Conservation (phyloP, 768 basidiomycete genomes). For the Gloeostereum incarnatum region DNA sequence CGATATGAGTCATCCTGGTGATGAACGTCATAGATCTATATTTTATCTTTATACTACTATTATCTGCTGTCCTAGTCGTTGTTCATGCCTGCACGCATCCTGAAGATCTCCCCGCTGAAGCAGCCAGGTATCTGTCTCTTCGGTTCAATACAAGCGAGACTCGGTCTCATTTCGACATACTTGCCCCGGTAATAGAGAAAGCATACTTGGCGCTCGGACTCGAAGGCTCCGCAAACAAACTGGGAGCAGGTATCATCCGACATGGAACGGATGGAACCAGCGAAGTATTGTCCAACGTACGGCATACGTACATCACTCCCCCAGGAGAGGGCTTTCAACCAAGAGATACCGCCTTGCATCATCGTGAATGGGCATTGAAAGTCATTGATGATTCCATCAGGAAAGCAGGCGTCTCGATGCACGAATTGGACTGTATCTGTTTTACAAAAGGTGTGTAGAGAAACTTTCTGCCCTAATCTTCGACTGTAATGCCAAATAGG, state of each 20-base stretch:
- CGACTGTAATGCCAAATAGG: slow-evolving; percentile 35
- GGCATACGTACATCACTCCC: slow-evolving; percentile 98
- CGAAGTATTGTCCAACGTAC: slow-evolving; percentile 79
- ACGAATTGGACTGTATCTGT: slow-evolving; percentile 89
- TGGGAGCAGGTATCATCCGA: slow-evolving; percentile 88
- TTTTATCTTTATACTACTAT: too few species aligned
- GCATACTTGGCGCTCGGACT: slow-evolving; percentile 87
- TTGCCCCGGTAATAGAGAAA: too few species aligned
- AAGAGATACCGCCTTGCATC: slow-evolving; percentile 90
- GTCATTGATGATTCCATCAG: slow-evolving; percentile 72
- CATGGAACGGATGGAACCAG: slow-evolving; percentile 70
- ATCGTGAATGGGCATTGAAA: slow-evolving; percentile 83
- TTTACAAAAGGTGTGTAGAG: slow-evolving; percentile 87
- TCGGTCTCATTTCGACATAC: too few species aligned
- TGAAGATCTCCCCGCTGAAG: too few species aligned
- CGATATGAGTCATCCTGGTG: too few species aligned
- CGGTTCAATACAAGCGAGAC: too few species aligned
- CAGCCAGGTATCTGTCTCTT: too few species aligned
- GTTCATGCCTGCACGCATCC: too few species aligned
- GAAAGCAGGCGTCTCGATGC: slow-evolving; percentile 59
- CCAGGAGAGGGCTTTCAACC: slow-evolving; percentile 98
- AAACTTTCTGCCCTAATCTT: neutral
- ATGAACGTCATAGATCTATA: too few species aligned
- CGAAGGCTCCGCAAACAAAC: slow-evolving; percentile 97
- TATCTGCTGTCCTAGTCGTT: too few species aligned